Base-by-base conservation (phyloP, 306 rosid species). In the Cicer cuneatum region DNA sequence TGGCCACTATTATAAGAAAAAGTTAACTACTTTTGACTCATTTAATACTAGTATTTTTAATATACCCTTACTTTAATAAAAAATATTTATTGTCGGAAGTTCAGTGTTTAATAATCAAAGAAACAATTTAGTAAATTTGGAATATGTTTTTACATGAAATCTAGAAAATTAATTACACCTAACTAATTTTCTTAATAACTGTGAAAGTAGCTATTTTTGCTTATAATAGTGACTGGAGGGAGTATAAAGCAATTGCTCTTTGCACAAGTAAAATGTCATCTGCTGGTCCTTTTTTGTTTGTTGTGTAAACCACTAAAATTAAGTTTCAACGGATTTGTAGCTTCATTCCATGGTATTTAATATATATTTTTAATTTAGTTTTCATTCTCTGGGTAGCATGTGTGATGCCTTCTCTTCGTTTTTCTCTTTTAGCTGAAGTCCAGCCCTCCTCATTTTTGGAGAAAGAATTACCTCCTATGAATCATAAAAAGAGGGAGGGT, bases 401-500 rank as follows among this genome's bases (percentile, higher is more conserved):
- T 69, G 47, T 41, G 3, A 5, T 61, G 48, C 41, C 57, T 51
- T 54, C 15, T 16, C 76, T n/a, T 35, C 5, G 2, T 11, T 48
- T 13, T 24, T 38, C 16, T 66, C 47, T 71, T 39, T 73, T 82
- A 83, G 96, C 82, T 78, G 88, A 76, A 38, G 72, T 75, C 15
- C 57, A 69, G 19, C 63, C 88, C 56, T 73, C 87, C 76, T 12
- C 72, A 49, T 57, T 53, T 68, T 65, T 66, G 65, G 85, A 72
- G 45, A 83, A 69, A 56, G 90, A 74, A 24, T 53, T 56, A 14
- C 71, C 83, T 39, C 35, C 85, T 14, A 12, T 18, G 29, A 88
- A 77, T 75, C 78, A 43, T 71, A 83, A 80, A 74, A 86, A 63
- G 81, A 59, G 66, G 66, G 85, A 76, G 24, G 87, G 72, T 80